Evolutionary conservation across 2,329 filamentous ascomycete genomes (phyloP).

Genomic region (Corniculantispora saksenae): DNA sequence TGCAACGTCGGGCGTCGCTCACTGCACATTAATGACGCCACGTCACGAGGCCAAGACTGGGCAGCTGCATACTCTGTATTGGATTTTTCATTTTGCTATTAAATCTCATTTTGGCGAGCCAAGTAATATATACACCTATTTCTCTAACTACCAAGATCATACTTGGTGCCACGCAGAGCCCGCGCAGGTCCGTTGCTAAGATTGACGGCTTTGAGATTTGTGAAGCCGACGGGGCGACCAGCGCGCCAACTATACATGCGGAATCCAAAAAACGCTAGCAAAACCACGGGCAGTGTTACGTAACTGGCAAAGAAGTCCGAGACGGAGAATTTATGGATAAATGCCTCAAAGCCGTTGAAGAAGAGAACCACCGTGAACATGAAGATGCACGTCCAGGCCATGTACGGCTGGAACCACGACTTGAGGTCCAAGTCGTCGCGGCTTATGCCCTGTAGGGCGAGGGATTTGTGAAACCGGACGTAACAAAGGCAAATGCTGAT

Average conservation of each 20-base stretch:
- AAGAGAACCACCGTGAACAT: constrained; percentile 45
- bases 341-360: constrained; percentile 47
- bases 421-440: constrained; percentile 31
- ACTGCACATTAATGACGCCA: background rate
- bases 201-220: background rate
- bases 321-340: constrained; percentile 41
- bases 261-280: constrained; percentile 41
- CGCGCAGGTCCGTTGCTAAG: background rate
- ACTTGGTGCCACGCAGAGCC: background rate
- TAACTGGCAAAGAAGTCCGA: constrained; percentile 43
- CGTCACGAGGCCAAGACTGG: background rate
- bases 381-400: constrained; percentile 44
- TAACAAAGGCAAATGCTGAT: constrained; percentile 33
- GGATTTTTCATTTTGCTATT: constrained; percentile 2
- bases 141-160: background rate
- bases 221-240: background rate
- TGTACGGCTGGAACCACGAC: constrained; percentile 36
- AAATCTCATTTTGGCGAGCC: constrained; percentile 6
- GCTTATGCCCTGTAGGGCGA: constrained; percentile 40
- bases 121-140: constrained; percentile 1
- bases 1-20: background rate
- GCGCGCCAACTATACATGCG: constrained; percentile 22
- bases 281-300: constrained; percentile 30
- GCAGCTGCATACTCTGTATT: constrained; percentile 7
- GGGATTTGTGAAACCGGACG: constrained; percentile 37